Evolutionary conservation across 306 rosid genomes (phyloP).

Genomic region (Quercus dentata): DNA sequence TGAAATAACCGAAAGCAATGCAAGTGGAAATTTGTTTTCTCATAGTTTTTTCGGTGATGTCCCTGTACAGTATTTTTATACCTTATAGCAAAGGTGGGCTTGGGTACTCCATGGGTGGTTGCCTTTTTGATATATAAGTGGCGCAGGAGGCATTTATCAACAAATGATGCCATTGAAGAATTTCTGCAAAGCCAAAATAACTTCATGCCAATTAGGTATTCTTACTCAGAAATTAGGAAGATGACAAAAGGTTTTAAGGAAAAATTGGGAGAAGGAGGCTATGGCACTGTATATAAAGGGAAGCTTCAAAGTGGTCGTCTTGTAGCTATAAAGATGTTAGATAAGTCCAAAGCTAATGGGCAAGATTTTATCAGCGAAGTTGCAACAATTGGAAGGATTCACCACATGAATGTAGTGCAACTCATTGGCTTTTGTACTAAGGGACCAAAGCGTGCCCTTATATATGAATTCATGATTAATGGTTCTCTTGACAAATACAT

Average conservation of each 20-base stretch:
- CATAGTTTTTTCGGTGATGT: not conserved
- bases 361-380: too few species aligned
- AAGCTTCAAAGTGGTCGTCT: conserved; percentile 1
- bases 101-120: not conserved
- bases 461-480: too few species aligned
- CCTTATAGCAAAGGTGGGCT: not conserved
- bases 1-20: not conserved
- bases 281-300: conserved; percentile 6
- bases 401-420: too few species aligned
- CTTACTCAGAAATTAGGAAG: conserved; percentile 15
- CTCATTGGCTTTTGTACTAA: too few species aligned
- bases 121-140: conserved; percentile 14
- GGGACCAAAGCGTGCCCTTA: too few species aligned
- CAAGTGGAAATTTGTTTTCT: not conserved
- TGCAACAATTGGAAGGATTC: too few species aligned
- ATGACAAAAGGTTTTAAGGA: not conserved
- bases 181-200: not conserved
- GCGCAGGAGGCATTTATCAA: conserved; percentile 24
- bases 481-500: too few species aligned
- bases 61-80: not conserved
- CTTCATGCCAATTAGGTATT: conserved; percentile 16
- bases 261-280: conserved; percentile 24
- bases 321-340: conserved; percentile 17
- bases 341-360: conserved; percentile 2
- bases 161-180: not conserved